Evolutionary conservation across 208 protist species (phyloP).

Genomic region (Leishmania major): DNA sequence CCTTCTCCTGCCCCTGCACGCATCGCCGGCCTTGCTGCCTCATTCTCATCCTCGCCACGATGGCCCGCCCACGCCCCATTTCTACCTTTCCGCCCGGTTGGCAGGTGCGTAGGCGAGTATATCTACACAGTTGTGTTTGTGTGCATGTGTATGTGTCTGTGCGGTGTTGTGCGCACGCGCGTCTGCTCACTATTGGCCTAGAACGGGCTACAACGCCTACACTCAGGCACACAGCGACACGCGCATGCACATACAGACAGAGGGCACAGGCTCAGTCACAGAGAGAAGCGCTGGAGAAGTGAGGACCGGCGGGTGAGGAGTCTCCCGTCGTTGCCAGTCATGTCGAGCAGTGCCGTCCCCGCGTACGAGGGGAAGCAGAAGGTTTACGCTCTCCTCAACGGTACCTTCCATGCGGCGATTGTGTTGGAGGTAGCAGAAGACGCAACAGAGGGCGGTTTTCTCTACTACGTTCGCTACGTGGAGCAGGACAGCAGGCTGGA

Average conservation of each 20-base stretch:
- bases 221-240: background rate
- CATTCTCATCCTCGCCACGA: background rate
- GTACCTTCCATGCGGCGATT: conserved; percentile 77
- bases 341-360: conserved; percentile 19
- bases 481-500: conserved; percentile 91
- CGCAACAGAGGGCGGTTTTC: conserved; percentile 40
- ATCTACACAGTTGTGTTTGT: background rate
- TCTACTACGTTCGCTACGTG: conserved; percentile 90
- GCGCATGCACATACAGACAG: background rate
- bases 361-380: conserved; percentile 80
- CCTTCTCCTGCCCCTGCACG: background rate
- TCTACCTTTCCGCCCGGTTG: background rate
- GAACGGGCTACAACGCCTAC: background rate
- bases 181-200: background rate
- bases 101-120: background rate
- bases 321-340: background rate
- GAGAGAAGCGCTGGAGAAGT: background rate
- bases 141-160: background rate
- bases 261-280: background rate
- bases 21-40: background rate
- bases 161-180: background rate
- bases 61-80: no score
- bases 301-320: background rate
- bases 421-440: conserved; percentile 76
- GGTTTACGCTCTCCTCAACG: conserved; percentile 82